Base-by-base conservation (phyloP, 495 filamentous ascomycete genomes). In the Neurospora sp. region DNA sequence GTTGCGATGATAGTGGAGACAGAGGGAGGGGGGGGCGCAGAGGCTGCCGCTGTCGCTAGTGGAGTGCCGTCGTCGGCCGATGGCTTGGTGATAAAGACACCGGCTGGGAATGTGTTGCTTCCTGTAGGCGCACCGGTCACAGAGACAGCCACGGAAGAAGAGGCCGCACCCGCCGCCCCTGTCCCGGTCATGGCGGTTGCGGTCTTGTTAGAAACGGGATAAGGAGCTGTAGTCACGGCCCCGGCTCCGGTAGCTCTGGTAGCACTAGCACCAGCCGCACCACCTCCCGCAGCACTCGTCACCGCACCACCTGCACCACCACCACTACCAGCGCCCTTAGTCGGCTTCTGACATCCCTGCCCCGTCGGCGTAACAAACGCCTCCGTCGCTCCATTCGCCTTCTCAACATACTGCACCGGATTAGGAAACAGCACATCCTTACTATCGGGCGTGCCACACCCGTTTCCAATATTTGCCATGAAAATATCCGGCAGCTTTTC, bases 341-440 rank as follows among this genome's bases (percentile, higher is more conserved):
- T 59, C 11, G 48, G 48, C 13, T 4, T 62, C 24, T 62, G 5
- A 31, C 48, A 62, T 10, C 48, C 48, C 11, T 7, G 5, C 0
- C 48, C 48, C 24, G 48, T 62, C 0, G 48, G 48, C 8, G 21
- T 31, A 0, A 24, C 48, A 31, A 31, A 62, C 24, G 48, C 48
- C 24, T 28, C 10, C 2, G 48, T 62, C 21, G 5, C 6, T 7
- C 48, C 48, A 62, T 62, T 62, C 24, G 13, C 9, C 48, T 62
- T 38, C 40, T 70, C 70, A 0, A 92, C 82, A 48, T 88, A 80
- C n/a, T 78, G 75, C 11, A 92, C 92, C 1, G 91, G 90, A 74
- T 92, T 77, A 0, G 90, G 90, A 79, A 89, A 93, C 10, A 86
- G 80, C 17, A 89, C 81, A 69, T 91, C 84, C 62, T 36, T 28